Evolutionary conservation across 768 basidiomycete genomes (phyloP).

Genomic region (Russula sp.): DNA sequence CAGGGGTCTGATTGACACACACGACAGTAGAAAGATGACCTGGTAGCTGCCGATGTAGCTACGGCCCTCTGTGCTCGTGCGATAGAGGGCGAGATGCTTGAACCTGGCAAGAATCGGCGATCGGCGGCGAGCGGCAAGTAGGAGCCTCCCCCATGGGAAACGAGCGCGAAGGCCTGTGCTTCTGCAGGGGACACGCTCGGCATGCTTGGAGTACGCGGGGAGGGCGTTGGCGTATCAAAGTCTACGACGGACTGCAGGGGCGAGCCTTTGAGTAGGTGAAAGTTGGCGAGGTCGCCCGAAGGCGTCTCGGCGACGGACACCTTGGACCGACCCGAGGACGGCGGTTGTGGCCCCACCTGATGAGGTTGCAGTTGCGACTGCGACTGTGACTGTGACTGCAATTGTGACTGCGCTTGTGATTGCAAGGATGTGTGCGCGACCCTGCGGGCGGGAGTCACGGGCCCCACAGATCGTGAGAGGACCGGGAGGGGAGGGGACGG

Average conservation of each 20-base stretch:
- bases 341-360: neutral
- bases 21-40: constrained; percentile 17
- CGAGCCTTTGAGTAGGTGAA: constrained; percentile 18
- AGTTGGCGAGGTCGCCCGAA: constrained; percentile 22
- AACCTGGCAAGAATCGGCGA: constrained; percentile 1
- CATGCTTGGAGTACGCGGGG: constrained; percentile 18
- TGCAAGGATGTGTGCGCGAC: neutral
- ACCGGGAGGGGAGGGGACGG: neutral
- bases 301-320: constrained; percentile 21
- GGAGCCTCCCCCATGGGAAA: neutral
- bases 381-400: neutral
- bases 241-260: constrained; percentile 17
- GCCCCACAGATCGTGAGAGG: neutral
- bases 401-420: neutral
- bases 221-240: constrained; percentile 19
- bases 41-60: neutral
- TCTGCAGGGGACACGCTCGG: constrained; percentile 13
- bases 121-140: neutral
- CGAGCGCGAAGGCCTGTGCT: neutral
- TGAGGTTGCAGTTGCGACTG: neutral
- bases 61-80: constrained; percentile 8
- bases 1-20: constrained; percentile 18
- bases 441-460: constrained; percentile 8
- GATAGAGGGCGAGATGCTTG: constrained; percentile 7
- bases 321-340: constrained; percentile 16